Percentiles rank a stretch among this genome's conserved stretches.
Evolutionary conservation across 805 yeast species (phyloP).

Genomic region (Cyberlindnera petersonii): DNA sequence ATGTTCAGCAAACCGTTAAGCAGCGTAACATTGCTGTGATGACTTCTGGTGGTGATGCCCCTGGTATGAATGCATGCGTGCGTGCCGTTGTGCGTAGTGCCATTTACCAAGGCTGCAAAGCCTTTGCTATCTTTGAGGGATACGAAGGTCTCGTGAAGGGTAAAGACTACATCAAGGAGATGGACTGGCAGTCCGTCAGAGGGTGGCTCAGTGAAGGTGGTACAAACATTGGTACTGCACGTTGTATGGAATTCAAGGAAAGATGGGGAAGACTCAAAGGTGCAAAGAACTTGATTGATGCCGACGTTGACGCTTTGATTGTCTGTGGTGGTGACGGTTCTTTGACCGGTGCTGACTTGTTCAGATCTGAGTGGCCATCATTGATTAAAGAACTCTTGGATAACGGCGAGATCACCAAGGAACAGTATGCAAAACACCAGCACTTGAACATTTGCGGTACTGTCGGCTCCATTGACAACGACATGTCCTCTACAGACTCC

Average conservation of each 20-base stretch:
- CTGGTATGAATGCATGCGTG: constrained; percentile 97
- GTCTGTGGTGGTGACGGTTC: constrained; percentile 99
- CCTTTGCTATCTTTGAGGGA: constrained; percentile 89
- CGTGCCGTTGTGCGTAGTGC: constrained; percentile 94
- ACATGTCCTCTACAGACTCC: constrained; percentile 94
- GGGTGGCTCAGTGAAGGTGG: constrained; percentile 94
- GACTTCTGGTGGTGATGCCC: constrained; percentile 99
- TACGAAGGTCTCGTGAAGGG: constrained; percentile 91
- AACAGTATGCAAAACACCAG: constrained; percentile 57
- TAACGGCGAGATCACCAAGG: constrained; percentile 52
- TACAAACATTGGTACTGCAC: constrained; percentile 93
- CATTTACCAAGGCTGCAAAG: constrained; percentile 81
- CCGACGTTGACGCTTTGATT: constrained; percentile 91
- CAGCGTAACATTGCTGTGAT: constrained; percentile 73
- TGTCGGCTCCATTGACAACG: constrained; percentile 97
- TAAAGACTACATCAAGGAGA: constrained; percentile 64
- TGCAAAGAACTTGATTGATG: constrained; percentile 75
- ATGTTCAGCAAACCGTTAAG: not conserved
- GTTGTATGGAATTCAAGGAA: constrained; percentile 82
- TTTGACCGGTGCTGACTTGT: constrained; percentile 92
- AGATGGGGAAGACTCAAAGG: constrained; percentile 79
- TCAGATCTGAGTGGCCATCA: constrained; percentile 93
- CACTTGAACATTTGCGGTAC: constrained; percentile 85
- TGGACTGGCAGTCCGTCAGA: constrained; percentile 93
- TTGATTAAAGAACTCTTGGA: constrained; percentile 67